These are phyloP conservation scores for Aureobasidium sp. DNA, from an alignment of 2,329 filamentous ascomycete genomes.

Conservation along the genomic window DNA sequence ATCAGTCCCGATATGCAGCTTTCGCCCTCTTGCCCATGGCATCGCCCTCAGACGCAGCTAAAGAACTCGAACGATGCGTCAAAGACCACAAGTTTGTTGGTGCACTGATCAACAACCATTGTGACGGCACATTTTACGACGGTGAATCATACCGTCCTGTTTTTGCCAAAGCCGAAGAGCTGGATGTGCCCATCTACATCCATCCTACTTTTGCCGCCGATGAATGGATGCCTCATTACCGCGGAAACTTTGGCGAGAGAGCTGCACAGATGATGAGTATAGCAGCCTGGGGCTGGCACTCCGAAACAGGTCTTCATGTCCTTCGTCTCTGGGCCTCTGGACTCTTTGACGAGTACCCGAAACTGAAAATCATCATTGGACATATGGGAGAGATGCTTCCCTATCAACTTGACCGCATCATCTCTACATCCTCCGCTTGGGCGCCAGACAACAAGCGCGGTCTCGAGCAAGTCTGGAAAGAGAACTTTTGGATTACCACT, in stretches of 20 bases:
- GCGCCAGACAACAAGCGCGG: constrained; percentile 29
- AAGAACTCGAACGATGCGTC: constrained; percentile 29
- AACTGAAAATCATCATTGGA: constrained; percentile 49
- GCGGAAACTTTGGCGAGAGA: constrained; percentile 31
- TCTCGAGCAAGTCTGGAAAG: constrained; percentile 36
- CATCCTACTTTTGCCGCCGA: constrained; percentile 42
- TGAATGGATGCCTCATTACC: constrained; percentile 33
- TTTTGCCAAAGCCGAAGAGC: constrained; percentile 29
- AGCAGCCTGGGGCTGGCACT: constrained; percentile 47
- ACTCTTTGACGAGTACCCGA: constrained; percentile 49
- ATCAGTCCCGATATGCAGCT: constrained; percentile 27
- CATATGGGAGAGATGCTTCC: constrained; percentile 54
- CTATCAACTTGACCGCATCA: constrained; percentile 47
- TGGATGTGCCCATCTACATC: constrained; percentile 47
- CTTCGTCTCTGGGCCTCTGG: constrained; percentile 46
- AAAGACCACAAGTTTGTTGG: constrained; percentile 30
- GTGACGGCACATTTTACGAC: constrained; percentile 30
- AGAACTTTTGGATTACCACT: constrained; percentile 56
- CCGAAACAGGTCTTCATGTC: constrained; percentile 43
- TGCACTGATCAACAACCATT: constrained; percentile 32
- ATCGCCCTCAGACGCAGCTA: constrained; percentile 26
- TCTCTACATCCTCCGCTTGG: constrained; percentile 19
- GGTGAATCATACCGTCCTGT: constrained; percentile 26
- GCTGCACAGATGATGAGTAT: constrained; percentile 32
- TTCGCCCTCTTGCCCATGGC: constrained; percentile 30